Percentiles rank a stretch among this genome's conserved stretches.
phyloP scores from a whole-genome alignment of 208 protist species.

The Trypanosoma lewisi region DNA sequence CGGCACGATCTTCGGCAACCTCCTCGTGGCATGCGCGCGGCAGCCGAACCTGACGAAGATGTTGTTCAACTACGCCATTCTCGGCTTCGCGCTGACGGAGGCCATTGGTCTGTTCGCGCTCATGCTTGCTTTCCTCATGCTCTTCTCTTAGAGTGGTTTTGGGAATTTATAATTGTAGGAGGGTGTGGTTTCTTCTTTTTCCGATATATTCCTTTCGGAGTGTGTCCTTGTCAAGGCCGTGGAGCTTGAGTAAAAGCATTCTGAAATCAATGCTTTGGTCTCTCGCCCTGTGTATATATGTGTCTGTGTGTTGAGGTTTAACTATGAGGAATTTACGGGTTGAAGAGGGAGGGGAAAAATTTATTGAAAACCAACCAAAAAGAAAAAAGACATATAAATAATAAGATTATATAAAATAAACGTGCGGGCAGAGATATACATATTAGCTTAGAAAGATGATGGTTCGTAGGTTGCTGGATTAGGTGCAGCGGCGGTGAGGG shows the following conservation, averaged over 20 bases:
- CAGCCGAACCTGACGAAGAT: slow-evolving; percentile 77
- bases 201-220: not conserved
- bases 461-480: too few relatives aligned
- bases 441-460: too few relatives aligned
- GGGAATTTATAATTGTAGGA: not conserved
- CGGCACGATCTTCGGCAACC: slow-evolving; percentile 61
- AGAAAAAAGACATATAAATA: too few relatives aligned
- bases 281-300: too few relatives aligned
- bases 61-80: slow-evolving; percentile 86
- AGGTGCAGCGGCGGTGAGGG: too few relatives aligned
- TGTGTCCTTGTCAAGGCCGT: too few relatives aligned
- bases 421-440: too few relatives aligned
- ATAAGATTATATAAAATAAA: too few relatives aligned
- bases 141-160: slow-evolving; percentile 73
- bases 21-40: slow-evolving; percentile 67
- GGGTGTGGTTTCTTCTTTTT: slow-evolving; percentile 14
- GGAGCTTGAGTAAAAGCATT: too few relatives aligned
- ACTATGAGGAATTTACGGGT: too few relatives aligned
- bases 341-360: not conserved
- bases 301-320: too few relatives aligned
- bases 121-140: slow-evolving; percentile 87
- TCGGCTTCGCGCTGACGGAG: slow-evolving; percentile 82
- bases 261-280: too few relatives aligned
- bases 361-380: not conserved
- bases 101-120: slow-evolving; percentile 84